Base-by-base conservation (phyloP, 2,329 filamentous ascomycete species). In the Elsinoe ampelina region DNA sequence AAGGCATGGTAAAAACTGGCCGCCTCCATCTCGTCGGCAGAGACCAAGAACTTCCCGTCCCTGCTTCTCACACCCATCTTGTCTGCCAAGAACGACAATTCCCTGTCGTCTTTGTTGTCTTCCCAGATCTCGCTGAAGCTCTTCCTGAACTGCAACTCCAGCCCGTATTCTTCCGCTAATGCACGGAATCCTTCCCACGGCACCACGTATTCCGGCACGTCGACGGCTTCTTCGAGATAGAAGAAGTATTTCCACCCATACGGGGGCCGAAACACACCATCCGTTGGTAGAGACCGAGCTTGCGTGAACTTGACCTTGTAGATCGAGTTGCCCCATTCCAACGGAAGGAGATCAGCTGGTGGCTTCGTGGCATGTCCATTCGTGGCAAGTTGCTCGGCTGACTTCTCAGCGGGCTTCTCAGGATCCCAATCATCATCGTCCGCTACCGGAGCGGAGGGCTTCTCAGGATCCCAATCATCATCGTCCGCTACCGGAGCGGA, bases 181-280 rank as follows among this genome's bases (percentile, higher is more conserved):
- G 89, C 91, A 73, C 93, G 88, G 75, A 98, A 97, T 1, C 90
- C 91, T 70, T 95, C 91, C 92, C 93, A 98, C 0, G 93, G 93
- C 1, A 98, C 93, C 1, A 98, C 92, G 68, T 95, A 98, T 74
- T 98, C 93, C 2, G 93, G 92, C 6, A 95, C 89, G 70, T 97
- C 92, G 17, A 98, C 93, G 0, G 93, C 93, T 73, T 98, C 93
- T 65, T 93, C 85, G 57, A 98, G 83, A 71, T 90, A 95, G 76
- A 95, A 98, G 67, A 84, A 95, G 74, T 98, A 98, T 71, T 93
- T 95, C 91, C 93, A 97, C 51, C 92, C 93, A 68, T 90, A 97
- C 0, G 93, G 89, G 4, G 93, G 93, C 4, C 93, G 84, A 74
- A 98, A 98, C 32, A 93, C 79, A 55, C 93, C 93, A 68, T 96